Conservation (phyloP, 2,329 filamentous ascomycete species). For the Stemphylium beticola region DNA sequence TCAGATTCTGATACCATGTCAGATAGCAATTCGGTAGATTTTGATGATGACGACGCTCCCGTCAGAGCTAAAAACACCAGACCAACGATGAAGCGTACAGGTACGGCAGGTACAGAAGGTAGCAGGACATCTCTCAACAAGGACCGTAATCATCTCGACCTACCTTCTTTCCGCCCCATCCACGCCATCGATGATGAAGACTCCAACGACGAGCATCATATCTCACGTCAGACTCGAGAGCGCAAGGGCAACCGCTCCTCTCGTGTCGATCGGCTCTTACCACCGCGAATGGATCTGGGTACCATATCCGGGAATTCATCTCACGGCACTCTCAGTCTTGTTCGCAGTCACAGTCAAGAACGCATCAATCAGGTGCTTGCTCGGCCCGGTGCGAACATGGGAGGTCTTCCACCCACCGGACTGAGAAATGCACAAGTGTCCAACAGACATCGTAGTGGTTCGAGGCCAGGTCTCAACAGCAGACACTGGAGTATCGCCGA, state of each 20-base stretch:
- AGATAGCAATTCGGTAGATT: conserved; percentile 53
- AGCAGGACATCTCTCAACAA: conserved; percentile 34
- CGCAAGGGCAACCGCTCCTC: conserved; percentile 48
- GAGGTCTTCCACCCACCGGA: conserved; percentile 37
- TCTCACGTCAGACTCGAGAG: conserved; percentile 51
- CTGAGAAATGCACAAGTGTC: conserved; percentile 28
- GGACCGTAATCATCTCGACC: conserved; percentile 41
- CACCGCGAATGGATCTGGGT: conserved; percentile 57
- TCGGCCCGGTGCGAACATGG: conserved; percentile 37
- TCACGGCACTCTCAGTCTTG: conserved; percentile 27
- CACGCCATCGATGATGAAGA: conserved; percentile 28
- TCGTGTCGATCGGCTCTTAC: conserved; percentile 54
- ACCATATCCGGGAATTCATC: conserved; percentile 34
- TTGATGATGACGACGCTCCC: conserved; percentile 34
- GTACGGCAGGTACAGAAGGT: conserved; percentile 30
- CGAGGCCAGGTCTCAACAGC: conserved; percentile 48
- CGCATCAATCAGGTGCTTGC: conserved; percentile 42
- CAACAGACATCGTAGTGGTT: conserved; percentile 30
- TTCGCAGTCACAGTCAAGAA: conserved; percentile 31
- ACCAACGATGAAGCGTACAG: conserved; percentile 41
- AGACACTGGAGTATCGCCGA: conserved; percentile 67
- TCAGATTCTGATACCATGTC: conserved; percentile 54
- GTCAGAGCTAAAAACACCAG: conserved; percentile 17
- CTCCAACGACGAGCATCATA: conserved; percentile 45
- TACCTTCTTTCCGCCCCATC: conserved; percentile 44